Evolutionary conservation across 2,329 filamentous ascomycete genomes (phyloP).

Genomic region (Thelonectria discophora): DNA sequence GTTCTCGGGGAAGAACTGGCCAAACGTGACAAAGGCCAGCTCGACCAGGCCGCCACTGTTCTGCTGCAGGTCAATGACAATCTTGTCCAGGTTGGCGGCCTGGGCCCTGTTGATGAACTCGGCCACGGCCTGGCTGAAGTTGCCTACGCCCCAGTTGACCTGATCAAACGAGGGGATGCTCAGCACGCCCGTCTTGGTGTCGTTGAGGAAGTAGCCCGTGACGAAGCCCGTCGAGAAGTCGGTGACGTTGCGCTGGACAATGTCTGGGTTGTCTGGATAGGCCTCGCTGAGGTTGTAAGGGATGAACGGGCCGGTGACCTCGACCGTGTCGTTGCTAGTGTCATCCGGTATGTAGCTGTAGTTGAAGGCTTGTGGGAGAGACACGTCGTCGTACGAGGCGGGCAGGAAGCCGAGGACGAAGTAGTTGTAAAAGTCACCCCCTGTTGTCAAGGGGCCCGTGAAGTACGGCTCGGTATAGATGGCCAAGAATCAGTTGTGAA

Average conservation of each 20-base stretch:
- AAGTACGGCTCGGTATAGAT: not conserved
- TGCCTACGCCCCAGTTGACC: not conserved
- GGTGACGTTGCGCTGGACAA: not conserved
- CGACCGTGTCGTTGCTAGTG: no score
- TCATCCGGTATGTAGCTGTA: not conserved
- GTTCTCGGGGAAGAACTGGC: conserved; percentile 12
- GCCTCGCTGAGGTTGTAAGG: not conserved
- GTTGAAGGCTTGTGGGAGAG: conserved; percentile 1
- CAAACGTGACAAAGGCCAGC: conserved; percentile 9
- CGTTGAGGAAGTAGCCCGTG: conserved; percentile 13
- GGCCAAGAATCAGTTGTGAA: no score
- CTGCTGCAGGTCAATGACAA: conserved; percentile 13
- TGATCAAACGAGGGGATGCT: conserved; percentile 13
- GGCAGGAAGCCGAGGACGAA: conserved; percentile 2
- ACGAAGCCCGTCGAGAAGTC: not conserved
- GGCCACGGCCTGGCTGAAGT: conserved; percentile 3
- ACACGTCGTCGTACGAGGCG: conserved; percentile 6
- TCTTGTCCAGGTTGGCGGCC: not conserved
- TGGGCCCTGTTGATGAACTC: conserved; percentile 5
- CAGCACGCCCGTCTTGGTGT: conserved; percentile 7
- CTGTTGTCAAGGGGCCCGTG: not conserved
- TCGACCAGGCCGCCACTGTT: conserved; percentile 5
- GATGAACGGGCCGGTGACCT: not conserved
- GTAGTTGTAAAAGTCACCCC: conserved; percentile 11
- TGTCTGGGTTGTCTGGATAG: conserved; percentile 9